phyloP scores from a whole-genome alignment of 352 stramenopile species.

The Pythium periplocum region DNA sequence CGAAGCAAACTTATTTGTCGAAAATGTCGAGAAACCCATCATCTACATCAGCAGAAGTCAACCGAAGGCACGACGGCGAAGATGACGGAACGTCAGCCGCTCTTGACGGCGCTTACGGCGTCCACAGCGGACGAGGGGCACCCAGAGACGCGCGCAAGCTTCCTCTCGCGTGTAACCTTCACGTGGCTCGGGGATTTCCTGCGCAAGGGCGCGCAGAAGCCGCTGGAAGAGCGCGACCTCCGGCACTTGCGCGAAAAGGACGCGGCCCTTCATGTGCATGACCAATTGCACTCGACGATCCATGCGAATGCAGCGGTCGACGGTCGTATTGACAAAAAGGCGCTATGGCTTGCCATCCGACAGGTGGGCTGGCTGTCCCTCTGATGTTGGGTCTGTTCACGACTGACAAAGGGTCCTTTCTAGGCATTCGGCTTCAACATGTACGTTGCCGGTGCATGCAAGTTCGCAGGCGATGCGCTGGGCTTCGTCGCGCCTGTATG shows the following conservation, averaged over 20 bases:
- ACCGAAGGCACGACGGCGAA: not conserved
- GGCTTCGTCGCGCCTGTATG: slow-evolving; percentile 88
- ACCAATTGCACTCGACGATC: slow-evolving; percentile 21
- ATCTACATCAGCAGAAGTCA: not conserved
- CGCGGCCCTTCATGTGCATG: slow-evolving; percentile 24
- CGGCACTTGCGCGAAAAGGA: slow-evolving; percentile 32
- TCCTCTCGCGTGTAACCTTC: slow-evolving; percentile 17
- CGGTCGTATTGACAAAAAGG: slow-evolving; percentile 10
- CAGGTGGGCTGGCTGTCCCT: slow-evolving; percentile 21
- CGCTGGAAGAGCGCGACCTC: slow-evolving; percentile 34
- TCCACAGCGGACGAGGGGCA: not conserved
- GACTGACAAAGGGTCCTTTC: too few relatives aligned
- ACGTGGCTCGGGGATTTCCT: slow-evolving; percentile 39
- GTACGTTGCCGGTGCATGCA: slow-evolving; percentile 84
- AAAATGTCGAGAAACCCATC: not conserved
- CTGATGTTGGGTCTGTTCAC: too few relatives aligned
- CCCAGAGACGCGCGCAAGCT: slow-evolving; percentile 6
- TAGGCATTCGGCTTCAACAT: slow-evolving; percentile 88
- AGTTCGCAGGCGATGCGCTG: slow-evolving; percentile 89
- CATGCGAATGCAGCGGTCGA: slow-evolving; percentile 1
- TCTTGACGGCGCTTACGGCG: slow-evolving; percentile 4
- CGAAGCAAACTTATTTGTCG: not conserved
- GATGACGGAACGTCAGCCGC: slow-evolving; percentile 1
- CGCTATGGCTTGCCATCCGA: slow-evolving; percentile 40
- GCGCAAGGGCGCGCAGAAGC: slow-evolving; percentile 24